A percentile compares a stretch with the other conserved stretches of the same genome.
phyloP scores from a whole-genome alignment of 169 alveolate genomes.

The Plasmodium adleri region DNA sequence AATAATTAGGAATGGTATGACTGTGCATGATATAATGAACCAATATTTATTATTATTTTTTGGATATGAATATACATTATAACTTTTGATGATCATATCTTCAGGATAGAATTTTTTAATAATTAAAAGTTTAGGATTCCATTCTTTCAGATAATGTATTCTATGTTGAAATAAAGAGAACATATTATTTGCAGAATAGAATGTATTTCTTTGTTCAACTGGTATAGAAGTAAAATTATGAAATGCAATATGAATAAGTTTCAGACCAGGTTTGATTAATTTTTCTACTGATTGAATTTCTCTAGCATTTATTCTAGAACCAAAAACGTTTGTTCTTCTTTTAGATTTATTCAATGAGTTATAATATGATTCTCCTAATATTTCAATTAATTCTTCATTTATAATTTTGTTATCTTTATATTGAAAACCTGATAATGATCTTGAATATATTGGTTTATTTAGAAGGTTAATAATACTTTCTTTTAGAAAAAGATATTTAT shows the following conservation, averaged over 20 bases:
- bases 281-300: slow-evolving; percentile 28
- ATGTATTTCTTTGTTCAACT: slow-evolving; percentile 14
- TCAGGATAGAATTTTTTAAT: slow-evolving; percentile 43
- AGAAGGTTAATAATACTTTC: slow-evolving; percentile 12
- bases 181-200: slow-evolving; percentile 56
- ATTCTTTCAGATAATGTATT: slow-evolving; percentile 25
- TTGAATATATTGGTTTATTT: slow-evolving; percentile 49
- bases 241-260: slow-evolving; percentile 56
- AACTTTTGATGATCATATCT: slow-evolving; percentile 41
- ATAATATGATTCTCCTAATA: slow-evolving; percentile 48
- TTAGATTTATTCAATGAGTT: slow-evolving; percentile 12
- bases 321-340: slow-evolving; percentile 44
- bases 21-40: slow-evolving; percentile 41
- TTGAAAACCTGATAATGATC: slow-evolving; percentile 44
- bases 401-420: slow-evolving; percentile 28
- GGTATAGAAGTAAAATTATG: slow-evolving; percentile 45
- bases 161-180: slow-evolving; percentile 55
- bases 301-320: slow-evolving; percentile 41
- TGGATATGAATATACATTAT: slow-evolving; percentile 20
- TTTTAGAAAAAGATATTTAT: slow-evolving; percentile 16
- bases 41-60: slow-evolving; percentile 9
- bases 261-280: slow-evolving; percentile 19
- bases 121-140: slow-evolving; percentile 55
- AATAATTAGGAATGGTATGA: slow-evolving; percentile 30
- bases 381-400: slow-evolving; percentile 24